Conservation (phyloP, 345 rosid genomes). For the Turnera subulata region DNA sequence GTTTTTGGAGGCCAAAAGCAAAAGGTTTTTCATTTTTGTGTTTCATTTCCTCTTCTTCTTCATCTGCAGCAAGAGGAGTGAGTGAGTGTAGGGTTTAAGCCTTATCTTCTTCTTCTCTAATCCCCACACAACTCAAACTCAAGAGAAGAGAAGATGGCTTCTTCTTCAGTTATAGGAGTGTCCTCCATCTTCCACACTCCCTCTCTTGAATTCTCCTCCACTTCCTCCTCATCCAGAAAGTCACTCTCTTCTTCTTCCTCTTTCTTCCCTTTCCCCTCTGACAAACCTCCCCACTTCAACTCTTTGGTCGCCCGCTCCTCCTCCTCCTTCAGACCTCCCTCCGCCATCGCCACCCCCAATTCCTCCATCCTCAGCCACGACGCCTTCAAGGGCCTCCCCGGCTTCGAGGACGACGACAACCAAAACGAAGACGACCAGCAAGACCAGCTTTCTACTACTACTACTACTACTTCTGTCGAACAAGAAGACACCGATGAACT, state of each 20-base stretch:
- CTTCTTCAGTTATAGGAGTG: conserved; percentile 20
- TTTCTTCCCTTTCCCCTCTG: not conserved
- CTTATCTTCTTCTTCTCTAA: too few species aligned
- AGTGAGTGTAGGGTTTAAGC: too few species aligned
- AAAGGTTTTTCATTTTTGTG: too few species aligned
- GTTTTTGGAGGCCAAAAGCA: too few species aligned
- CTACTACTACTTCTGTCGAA: conserved; percentile 8
- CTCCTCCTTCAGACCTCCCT: conserved; percentile 37
- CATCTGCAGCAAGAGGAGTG: too few species aligned
- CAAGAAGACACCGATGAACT: conserved; percentile 51
- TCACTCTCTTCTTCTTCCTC: not conserved
- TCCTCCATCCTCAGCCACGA: conserved; percentile 74
- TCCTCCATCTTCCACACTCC: conserved; percentile 19
- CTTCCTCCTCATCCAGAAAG: not conserved
- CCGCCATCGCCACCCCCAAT: conserved; percentile 72
- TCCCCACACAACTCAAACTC: too few species aligned
- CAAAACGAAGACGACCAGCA: too few species aligned
- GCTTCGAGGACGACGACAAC: conserved; percentile 23
- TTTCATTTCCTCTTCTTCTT: too few species aligned
- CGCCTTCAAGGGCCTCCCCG: conserved; percentile 66
- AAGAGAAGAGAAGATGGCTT: conserved; percentile 19
- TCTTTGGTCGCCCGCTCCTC: conserved; percentile 26
- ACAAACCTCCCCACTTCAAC: conserved; percentile 12
- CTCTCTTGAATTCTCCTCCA: conserved; percentile 11
- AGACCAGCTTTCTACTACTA: conserved; percentile 13